Conservation (phyloP, 1,284 basidiomycete species). For the Microbotryum silenes-acaulis region DNA sequence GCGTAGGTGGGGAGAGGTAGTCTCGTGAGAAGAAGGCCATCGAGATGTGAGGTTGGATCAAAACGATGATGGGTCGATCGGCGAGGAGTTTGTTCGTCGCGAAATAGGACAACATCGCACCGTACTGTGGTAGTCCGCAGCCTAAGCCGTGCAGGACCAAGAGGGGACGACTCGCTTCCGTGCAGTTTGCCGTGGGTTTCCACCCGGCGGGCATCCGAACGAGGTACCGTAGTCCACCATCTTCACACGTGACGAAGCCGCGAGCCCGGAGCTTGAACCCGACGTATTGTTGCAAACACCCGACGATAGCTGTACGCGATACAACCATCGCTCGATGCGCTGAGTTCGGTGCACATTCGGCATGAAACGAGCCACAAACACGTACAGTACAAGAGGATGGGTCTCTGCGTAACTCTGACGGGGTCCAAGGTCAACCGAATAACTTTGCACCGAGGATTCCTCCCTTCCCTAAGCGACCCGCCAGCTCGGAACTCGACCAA, state of each 20-base stretch:
- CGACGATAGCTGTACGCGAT: conserved; percentile 39
- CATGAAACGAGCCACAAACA: not conserved
- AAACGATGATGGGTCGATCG: conserved; percentile 67
- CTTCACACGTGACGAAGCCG: conserved; percentile 5
- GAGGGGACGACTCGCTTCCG: conserved; percentile 51
- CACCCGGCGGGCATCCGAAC: conserved; percentile 61
- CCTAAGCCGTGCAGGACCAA: conserved; percentile 83
- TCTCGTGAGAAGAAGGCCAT: conserved; percentile 69
- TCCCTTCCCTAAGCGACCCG: conserved; percentile 55
- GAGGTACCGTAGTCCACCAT: conserved; percentile 50
- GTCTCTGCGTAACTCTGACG: conserved; percentile 60
- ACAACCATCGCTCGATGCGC: too few species aligned
- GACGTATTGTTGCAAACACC: conserved; percentile 40
- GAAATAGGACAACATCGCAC: conserved; percentile 42
- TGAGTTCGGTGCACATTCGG: conserved; percentile 45
- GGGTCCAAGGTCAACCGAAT: conserved; percentile 72
- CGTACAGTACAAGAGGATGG: conserved; percentile 58
- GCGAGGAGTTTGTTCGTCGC: conserved; percentile 44
- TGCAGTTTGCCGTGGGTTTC: conserved; percentile 45
- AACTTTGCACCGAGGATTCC: conserved; percentile 51
- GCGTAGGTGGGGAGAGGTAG: conserved; percentile 61
- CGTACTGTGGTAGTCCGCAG: conserved; percentile 44
- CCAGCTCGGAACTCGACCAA: conserved; percentile 52
- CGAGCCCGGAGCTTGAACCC: conserved; percentile 15
- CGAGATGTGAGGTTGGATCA: conserved; percentile 73